Evolutionary conservation across 1,139 yeast species (phyloP), one percentile per base, ranked within the genome.

Genomic region (Candida mesenterica): DNA sequence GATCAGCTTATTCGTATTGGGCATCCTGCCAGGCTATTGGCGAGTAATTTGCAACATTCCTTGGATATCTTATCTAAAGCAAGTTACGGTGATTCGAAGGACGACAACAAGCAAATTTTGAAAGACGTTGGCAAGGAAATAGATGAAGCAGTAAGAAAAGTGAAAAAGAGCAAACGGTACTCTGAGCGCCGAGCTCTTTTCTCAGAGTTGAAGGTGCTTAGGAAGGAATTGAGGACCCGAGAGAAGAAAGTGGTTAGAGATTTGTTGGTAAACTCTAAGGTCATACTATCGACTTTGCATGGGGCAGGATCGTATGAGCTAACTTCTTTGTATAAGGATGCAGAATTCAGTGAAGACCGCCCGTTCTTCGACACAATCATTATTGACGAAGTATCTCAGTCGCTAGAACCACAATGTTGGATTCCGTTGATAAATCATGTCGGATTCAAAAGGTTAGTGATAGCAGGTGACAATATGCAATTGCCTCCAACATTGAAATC

Each of bases 371-470:
- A 87, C 49, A 82, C 95, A 0, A 71, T 92, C 16, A 85, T 92
- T 15, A 89, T 92, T 30, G 98, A 92, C 58, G 98, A 92, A 59
- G 97, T 92, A 0, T 88, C 97, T 0, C 98, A 92, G 57, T 75
- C 97, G 3, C 61, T 90, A 38, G 97, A 92, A 52, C 96, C 97
- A 1, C 96, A 92, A 50, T 89, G 97, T 53, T 90, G 97, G 97
- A 88, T 92, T 20, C 97, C 98, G 0, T 45, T 92, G n/a, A 66
- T 87, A 12, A 74, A 73, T 32, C 87, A 83, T 48, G 65, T 75
- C 25, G 69, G 77, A 4, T 75, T 81, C 25, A 72, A 72, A 27
- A 71, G 80, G 40, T 57, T 90, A 20, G 77, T 90, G 1, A 73
- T 84, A 19, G 94, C 95, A 0, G 95, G 95, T 34, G 97, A 90